Evolutionary conservation across 169 alveolate species (phyloP).

Genomic region (Plasmodium gonderi): DNA sequence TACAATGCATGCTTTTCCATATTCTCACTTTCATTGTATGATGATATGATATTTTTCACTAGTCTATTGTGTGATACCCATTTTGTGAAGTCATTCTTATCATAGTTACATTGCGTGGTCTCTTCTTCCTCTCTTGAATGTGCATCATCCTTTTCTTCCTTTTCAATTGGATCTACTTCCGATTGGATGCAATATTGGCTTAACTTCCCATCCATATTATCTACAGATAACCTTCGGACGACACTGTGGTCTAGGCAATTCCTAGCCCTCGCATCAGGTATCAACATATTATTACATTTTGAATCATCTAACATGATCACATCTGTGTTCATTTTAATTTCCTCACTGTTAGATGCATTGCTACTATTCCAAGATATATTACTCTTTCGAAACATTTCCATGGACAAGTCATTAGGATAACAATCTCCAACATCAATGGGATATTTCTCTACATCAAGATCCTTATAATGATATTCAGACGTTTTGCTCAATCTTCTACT

Average conservation of each 20-base stretch:
- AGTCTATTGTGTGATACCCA: conserved; percentile 53
- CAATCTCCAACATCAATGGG: neutral
- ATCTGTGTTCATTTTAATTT: neutral
- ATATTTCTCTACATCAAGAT: neutral
- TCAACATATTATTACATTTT: too few species aligned
- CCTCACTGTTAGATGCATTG: neutral
- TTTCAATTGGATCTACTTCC: neutral
- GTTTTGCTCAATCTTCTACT: conserved; percentile 4
- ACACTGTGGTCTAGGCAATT: neutral
- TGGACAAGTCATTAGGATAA: neutral
- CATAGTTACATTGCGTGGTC: neutral
- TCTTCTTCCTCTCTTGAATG: neutral
- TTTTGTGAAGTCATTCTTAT: neutral
- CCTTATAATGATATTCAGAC: conserved; percentile 32
- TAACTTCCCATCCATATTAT: neutral
- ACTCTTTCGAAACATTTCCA: neutral
- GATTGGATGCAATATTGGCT: neutral
- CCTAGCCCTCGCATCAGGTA: neutral
- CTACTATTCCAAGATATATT: neutral
- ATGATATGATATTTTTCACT: conserved; percentile 41
- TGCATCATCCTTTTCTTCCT: neutral
- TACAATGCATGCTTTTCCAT: conserved; percentile 31
- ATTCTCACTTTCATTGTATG: conserved; percentile 18
- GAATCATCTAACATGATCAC: neutral
- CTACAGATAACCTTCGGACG: neutral